A percentile compares a stretch with the other conserved stretches of the same genome.
phyloP scores from a whole-genome alignment of 805 yeast genomes.

The Lipomyces mesembrius region DNA sequence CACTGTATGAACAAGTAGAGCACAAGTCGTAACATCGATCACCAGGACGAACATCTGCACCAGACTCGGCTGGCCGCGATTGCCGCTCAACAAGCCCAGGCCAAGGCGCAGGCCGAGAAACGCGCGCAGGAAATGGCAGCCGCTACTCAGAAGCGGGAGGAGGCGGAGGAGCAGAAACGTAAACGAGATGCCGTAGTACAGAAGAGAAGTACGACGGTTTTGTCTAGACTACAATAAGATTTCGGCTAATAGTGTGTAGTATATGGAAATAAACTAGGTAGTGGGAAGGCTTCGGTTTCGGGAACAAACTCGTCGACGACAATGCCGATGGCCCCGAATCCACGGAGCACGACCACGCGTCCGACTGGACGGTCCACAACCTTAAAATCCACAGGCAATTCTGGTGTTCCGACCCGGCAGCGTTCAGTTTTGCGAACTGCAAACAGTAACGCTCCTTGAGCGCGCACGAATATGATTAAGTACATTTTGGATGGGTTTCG shows the following conservation, averaged over 20 bases:
- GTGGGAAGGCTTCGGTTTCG: conserved; percentile 5
- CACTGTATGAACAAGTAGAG: background rate
- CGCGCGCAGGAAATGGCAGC: conserved; percentile 25
- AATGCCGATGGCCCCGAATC: background rate
- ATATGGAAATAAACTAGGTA: conserved; percentile 31
- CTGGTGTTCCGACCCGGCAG: conserved; percentile 2
- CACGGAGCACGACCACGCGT: background rate
- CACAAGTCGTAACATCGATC: background rate
- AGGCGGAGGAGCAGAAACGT: conserved; percentile 43
- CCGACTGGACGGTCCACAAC: background rate
- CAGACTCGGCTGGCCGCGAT: conserved; percentile 29
- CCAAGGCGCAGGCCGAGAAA: conserved; percentile 19
- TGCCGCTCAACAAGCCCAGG: conserved; percentile 25
- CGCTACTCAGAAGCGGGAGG: conserved; percentile 9
- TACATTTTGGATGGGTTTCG: background rate
- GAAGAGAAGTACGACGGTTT: conserved; percentile 27
- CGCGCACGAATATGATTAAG: background rate
- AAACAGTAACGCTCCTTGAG: conserved; percentile 4
- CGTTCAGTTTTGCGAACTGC: conserved; percentile 14
- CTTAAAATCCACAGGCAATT: background rate
- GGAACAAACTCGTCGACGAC: background rate
- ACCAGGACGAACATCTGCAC: conserved; percentile 39
- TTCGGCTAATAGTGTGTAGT: conserved; percentile 9
- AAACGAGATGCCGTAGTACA: conserved; percentile 28
- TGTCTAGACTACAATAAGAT: background rate